Percentiles rank a stretch among this genome's conserved stretches.
phyloP scores from a whole-genome alignment of 2,329 filamentous ascomycete species.

The Harringtonia lauricola region DNA sequence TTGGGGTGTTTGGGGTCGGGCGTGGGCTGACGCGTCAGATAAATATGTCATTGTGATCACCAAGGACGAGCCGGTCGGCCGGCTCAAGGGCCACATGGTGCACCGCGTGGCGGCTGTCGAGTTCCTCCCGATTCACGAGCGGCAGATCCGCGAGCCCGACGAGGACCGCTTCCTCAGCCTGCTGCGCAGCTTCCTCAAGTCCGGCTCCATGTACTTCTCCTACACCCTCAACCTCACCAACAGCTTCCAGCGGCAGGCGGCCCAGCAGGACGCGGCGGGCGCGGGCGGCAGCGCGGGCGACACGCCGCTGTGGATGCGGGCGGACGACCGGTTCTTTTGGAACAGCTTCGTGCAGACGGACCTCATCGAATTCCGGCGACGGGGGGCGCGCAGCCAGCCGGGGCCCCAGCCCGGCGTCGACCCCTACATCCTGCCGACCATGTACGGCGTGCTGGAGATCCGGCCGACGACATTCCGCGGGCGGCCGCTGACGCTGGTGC shows the following conservation, averaged over 20 bases:
- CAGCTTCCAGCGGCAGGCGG: constrained; percentile 86
- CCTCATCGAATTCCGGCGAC: constrained; percentile 74
- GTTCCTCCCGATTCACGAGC: constrained; percentile 86
- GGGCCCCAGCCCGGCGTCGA: constrained; percentile 69
- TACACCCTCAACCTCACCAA: constrained; percentile 96
- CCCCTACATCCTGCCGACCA: constrained; percentile 88
- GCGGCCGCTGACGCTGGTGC: constrained; percentile 69
- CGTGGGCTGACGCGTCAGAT: too few species aligned
- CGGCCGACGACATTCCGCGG: constrained; percentile 76
- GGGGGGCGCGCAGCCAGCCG: constrained; percentile 48
- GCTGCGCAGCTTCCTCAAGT: constrained; percentile 70
- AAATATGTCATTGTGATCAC: constrained; percentile 97
- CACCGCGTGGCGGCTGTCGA: constrained; percentile 90
- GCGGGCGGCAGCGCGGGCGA: not conserved
- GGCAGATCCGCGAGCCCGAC: constrained; percentile 80
- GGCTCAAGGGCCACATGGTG: constrained; percentile 89
- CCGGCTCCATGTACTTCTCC: constrained; percentile 92
- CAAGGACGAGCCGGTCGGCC: constrained; percentile 82
- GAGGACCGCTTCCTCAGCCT: constrained; percentile 84
- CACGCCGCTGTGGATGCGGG: constrained; percentile 75
- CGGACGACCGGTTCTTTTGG: constrained; percentile 98
- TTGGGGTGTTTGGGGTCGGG: too few species aligned
- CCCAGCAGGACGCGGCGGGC: constrained; percentile 49
- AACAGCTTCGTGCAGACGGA: constrained; percentile 89
- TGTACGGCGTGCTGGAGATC: constrained; percentile 94